Conservation (phyloP, 306 rosid species). For the Medicago lupulina region DNA sequence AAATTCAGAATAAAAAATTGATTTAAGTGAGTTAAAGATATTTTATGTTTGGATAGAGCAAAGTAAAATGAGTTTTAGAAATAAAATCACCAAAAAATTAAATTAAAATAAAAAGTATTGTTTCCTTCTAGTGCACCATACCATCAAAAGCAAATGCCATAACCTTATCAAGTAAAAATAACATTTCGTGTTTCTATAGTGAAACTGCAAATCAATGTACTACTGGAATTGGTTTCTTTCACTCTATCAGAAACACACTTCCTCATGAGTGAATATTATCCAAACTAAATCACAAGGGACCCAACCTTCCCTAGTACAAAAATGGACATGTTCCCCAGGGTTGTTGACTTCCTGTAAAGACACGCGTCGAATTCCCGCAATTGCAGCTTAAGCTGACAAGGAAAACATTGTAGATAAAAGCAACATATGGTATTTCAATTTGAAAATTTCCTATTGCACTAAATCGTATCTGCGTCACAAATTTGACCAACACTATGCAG, state of each 20-base stretch:
- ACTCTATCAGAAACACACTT: background rate
- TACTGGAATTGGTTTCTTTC: background rate
- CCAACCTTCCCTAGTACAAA: slow-evolving; percentile 27
- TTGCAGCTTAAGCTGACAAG: background rate
- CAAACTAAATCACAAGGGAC: background rate
- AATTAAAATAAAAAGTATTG: too few species aligned
- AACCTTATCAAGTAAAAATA: background rate
- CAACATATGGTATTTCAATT: slow-evolving; percentile 31
- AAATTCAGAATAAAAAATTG: background rate
- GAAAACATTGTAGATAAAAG: slow-evolving; percentile 12
- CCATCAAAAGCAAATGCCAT: too few species aligned
- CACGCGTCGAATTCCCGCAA: background rate
- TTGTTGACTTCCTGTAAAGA: slow-evolving; percentile 28
- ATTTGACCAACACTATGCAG: slow-evolving; percentile 30
- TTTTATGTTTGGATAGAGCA: background rate
- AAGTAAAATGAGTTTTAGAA: background rate
- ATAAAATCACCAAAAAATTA: too few species aligned
- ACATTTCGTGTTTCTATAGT: background rate
- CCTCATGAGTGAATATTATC: background rate
- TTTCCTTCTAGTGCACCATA: too few species aligned
- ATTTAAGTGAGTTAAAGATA: background rate
- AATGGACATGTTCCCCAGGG: slow-evolving; percentile 18
- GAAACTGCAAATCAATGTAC: background rate
- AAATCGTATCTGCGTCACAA: slow-evolving; percentile 33
- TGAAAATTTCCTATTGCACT: background rate